Percentiles rank a stretch among this genome's conserved stretches.
Conservation (phyloP, 768 basidiomycete species). For the Rossbeevera mucosa region DNA sequence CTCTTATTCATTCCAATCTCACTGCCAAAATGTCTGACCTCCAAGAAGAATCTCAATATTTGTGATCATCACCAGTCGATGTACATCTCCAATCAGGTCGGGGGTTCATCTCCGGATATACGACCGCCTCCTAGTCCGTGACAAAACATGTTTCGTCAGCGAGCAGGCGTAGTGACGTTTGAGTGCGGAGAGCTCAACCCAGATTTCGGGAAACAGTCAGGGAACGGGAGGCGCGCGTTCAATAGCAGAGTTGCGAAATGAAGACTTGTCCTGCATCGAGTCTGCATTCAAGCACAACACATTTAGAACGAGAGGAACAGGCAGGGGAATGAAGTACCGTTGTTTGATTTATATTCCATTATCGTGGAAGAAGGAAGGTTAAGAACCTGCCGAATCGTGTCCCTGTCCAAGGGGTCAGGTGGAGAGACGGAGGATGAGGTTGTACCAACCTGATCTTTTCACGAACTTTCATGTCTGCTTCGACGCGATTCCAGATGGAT, state of each 20-base stretch:
- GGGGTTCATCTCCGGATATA: neutral
- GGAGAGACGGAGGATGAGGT: constrained; percentile 27
- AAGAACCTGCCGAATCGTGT: constrained; percentile 72
- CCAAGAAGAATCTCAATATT: constrained; percentile 1
- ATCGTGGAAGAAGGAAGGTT: constrained; percentile 71
- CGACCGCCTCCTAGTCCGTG: constrained; percentile 3
- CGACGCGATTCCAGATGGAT: constrained; percentile 86
- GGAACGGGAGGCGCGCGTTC: constrained; percentile 37
- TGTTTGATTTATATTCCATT: constrained; percentile 96
- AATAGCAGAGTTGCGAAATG: constrained; percentile 66
- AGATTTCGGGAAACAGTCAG: constrained; percentile 4
- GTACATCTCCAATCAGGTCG: constrained; percentile 12
- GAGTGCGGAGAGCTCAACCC: neutral
- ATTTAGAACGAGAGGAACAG: neutral
- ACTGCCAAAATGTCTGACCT: neutral
- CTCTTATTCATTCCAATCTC: neutral
- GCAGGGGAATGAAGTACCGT: constrained; percentile 41
- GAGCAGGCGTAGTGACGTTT: neutral
- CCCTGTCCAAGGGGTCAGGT: constrained; percentile 41
- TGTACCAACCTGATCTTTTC: constrained; percentile 74
- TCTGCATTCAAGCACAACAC: constrained; percentile 39
- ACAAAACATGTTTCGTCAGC: neutral
- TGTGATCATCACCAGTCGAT: neutral
- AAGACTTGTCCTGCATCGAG: constrained; percentile 86
- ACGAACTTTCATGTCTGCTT: constrained; percentile 67